A percentile compares a stretch with the other conserved stretches of the same genome.
Conservation (phyloP, 169 alveolate genomes). For the Plasmodium chabaudi region DNA sequence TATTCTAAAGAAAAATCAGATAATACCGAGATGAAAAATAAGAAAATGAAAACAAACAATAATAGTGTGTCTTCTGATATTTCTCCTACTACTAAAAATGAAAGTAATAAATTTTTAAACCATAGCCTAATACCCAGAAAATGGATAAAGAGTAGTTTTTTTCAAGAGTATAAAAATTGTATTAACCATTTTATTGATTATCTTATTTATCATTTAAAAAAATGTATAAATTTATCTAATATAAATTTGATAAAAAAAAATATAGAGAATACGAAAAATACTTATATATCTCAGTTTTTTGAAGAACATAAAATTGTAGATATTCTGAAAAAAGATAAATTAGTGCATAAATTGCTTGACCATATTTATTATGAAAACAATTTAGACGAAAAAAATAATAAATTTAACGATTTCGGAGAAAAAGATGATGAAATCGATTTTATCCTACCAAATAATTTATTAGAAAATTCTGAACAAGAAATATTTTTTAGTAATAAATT, state of each 20-base stretch:
- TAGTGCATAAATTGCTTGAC: slow-evolving; percentile 10
- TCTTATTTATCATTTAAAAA: slow-evolving; percentile 48
- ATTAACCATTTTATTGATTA: slow-evolving; percentile 64
- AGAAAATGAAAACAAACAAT: not conserved
- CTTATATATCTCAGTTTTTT: slow-evolving; percentile 67
- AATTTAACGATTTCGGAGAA: not conserved
- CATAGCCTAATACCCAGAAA: slow-evolving; percentile 50
- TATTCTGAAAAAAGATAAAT: slow-evolving; percentile 34
- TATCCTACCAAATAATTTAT: not conserved
- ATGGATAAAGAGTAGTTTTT: slow-evolving; percentile 57
- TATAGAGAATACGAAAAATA: slow-evolving; percentile 59
- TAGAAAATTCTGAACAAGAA: not conserved
- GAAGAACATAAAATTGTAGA: slow-evolving; percentile 55
- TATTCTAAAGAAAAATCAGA: not conserved
- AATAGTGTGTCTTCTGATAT: no score
- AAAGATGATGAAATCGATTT: not conserved
- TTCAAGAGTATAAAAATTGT: slow-evolving; percentile 62
- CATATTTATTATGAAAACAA: not conserved
- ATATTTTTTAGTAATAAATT: slow-evolving; percentile 6
- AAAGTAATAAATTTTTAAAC: slow-evolving; percentile 1
- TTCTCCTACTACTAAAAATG: not conserved
- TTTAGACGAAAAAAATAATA: not conserved
- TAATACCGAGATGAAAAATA: not conserved
- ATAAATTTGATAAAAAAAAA: slow-evolving; percentile 53
- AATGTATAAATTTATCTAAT: slow-evolving; percentile 64